These are phyloP conservation scores for Saturnispora mendoncae DNA, from an alignment of 805 yeast genomes.

Conservation along the genomic window DNA sequence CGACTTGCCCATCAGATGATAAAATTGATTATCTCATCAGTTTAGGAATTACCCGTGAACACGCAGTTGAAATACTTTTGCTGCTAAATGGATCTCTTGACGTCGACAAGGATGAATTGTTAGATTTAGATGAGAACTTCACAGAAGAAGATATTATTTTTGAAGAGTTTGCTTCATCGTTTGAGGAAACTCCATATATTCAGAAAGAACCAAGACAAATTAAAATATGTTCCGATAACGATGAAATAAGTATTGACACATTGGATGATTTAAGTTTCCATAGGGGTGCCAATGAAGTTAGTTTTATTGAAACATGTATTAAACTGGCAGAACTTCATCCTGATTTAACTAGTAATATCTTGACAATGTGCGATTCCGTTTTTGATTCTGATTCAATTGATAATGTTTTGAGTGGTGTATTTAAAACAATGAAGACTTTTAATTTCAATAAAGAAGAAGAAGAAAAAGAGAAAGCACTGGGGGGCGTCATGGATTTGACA, in stretches of 20 bases:
- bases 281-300: slow-evolving; percentile 30
- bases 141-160: slow-evolving; percentile 16
- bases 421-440: slow-evolving; percentile 30
- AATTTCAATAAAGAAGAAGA: slow-evolving; percentile 21
- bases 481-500: slow-evolving; percentile 5
- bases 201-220: slow-evolving; percentile 25
- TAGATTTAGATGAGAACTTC: slow-evolving; percentile 28
- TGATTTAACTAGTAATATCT: slow-evolving; percentile 23
- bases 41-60: slow-evolving; percentile 26
- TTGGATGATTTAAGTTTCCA: slow-evolving; percentile 33
- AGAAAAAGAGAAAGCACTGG: slow-evolving; percentile 23
- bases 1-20: slow-evolving; percentile 34
- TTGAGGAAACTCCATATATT: slow-evolving; percentile 14
- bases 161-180: slow-evolving; percentile 13
- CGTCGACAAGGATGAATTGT: slow-evolving; percentile 10
- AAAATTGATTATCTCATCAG: slow-evolving; percentile 27
- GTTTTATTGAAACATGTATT: slow-evolving; percentile 35
- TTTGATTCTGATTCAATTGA: slow-evolving; percentile 28
- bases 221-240: slow-evolving; percentile 27
- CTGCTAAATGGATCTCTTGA: slow-evolving; percentile 20
- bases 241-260: slow-evolving; percentile 24
- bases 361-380: slow-evolving; percentile 32
- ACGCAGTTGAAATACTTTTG: slow-evolving; percentile 24
- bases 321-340: slow-evolving; percentile 38
- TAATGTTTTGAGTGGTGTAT: slow-evolving; percentile 31